phyloP scores from a whole-genome alignment of 169 alveolate species.

The Plasmodium gallinaceum region DNA sequence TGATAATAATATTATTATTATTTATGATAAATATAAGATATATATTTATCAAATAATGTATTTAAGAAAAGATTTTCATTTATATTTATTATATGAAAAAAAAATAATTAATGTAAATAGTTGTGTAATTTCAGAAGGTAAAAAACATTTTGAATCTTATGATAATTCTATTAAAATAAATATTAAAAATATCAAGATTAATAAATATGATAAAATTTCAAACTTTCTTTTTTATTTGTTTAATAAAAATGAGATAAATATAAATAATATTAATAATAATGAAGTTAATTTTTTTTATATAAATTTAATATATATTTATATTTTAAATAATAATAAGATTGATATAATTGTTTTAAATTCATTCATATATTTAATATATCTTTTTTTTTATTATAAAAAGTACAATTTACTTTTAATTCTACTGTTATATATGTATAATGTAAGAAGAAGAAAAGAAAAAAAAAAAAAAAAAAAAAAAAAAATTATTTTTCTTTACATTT shows the following conservation, averaged over 20 bases:
- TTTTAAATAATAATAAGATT: constrained; percentile 12
- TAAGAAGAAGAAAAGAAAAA: constrained; percentile 3
- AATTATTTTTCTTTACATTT: too few species aligned
- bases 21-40: constrained; percentile 33
- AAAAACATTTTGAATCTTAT: constrained; percentile 7
- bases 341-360: constrained; percentile 57
- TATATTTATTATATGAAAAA: constrained; percentile 14
- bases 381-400: constrained; percentile 27
- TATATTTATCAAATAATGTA: constrained; percentile 25
- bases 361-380: constrained; percentile 25
- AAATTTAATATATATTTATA: constrained; percentile 25
- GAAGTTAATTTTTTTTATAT: not conserved
- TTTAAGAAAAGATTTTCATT: not conserved
- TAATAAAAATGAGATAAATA: not conserved
- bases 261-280: not conserved
- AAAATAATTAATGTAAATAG: constrained; percentile 3
- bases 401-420: constrained; percentile 34
- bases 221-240: constrained; percentile 5
- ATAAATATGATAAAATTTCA: constrained; percentile 34
- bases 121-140: not conserved
- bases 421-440: constrained; percentile 38
- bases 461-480: not conserved
- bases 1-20: constrained; percentile 20
- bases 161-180: constrained; percentile 12
- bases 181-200: constrained; percentile 19